A percentile compares a stretch with the other conserved stretches of the same genome.
Conservation (phyloP, 148 eudicot genomes). For the Selenicereus undatus region DNA sequence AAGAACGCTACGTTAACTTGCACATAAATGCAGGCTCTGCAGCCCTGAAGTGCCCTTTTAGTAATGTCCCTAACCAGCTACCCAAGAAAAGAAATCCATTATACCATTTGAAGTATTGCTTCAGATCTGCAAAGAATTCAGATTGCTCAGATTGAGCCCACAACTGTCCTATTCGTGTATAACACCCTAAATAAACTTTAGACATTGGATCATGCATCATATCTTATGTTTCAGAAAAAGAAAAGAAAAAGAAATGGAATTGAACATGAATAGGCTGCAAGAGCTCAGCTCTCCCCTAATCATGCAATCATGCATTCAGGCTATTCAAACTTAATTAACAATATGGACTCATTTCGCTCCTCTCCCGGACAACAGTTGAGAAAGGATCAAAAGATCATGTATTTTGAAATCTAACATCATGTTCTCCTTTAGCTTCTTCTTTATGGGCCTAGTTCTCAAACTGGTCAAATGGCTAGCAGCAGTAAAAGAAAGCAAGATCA, state of each 20-base stretch:
- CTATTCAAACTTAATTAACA: not conserved
- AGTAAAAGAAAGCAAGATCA: not conserved
- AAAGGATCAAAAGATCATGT: not conserved
- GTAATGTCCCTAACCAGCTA: not conserved
- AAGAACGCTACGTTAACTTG: not conserved
- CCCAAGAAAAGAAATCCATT: not conserved
- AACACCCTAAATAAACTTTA: not conserved
- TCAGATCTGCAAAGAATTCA: not conserved
- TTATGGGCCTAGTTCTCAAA: not conserved
- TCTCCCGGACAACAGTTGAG: not conserved
- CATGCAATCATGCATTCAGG: not conserved
- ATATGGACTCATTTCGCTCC: not conserved
- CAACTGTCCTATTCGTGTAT: slow-evolving; percentile 1
- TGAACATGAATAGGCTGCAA: not conserved
- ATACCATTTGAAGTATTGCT: not conserved
- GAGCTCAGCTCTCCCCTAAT: not conserved
- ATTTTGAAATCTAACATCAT: not conserved
- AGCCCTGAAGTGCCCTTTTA: not conserved
- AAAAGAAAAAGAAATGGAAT: not conserved
- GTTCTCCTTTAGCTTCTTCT: not conserved
- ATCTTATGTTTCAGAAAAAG: not conserved
- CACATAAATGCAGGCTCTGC: not conserved
- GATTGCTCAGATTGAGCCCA: not conserved
- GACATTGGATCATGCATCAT: not conserved
- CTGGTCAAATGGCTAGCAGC: not conserved